Base-by-base conservation (phyloP, 495 filamentous ascomycete genomes). In the Evernia prunastri region DNA sequence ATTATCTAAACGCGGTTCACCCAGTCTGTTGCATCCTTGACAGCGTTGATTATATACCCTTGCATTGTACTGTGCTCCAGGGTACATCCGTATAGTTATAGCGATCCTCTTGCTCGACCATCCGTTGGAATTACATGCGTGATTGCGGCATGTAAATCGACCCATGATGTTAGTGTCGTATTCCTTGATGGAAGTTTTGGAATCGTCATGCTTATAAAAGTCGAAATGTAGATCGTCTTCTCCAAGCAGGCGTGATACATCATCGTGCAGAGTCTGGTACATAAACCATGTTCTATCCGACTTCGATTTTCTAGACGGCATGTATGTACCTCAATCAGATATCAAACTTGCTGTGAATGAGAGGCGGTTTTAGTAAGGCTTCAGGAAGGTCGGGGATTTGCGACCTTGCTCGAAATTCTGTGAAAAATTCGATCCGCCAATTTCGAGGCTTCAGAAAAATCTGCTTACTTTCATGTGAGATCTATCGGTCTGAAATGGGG, bases 1-100 rank as follows among this genome's bases (percentile, higher is more conserved):
- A 59, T 71, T 63, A 67, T 78, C 76, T 60, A 78, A 65, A 45
- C 69, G 25, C 12, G 75, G 77, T 63, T 71, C 62, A 61, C 71
- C 69, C 9, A 78, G 65, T 8, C 23, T 60, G 5, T 70, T 57
- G 67, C 77, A 81, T 13, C 40, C 53, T 61, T 69, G 69, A 66
- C 77, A 81, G n/a, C 70, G 74, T 72, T 80, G 77, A 60, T 79
- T 70, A 64, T 77, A 81, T 43, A 81, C 79, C 67, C 73, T 61
- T 27, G 77, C 77, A 67, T 80, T 81, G 68, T 81, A 81, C 67
- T 63, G 51, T 42, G 59, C 18, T 20, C 65, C 67, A 29, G 65
- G 59, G 70, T 81, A 81, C 69, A 71, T 72, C 49, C 77, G 76
- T 42, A 81, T 80, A 3, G 72, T 75, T 43, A 80, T 75, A 37